Evolutionary conservation across 345 rosid species (phyloP).

Genomic region (Diplotaxis tenuifolia): DNA sequence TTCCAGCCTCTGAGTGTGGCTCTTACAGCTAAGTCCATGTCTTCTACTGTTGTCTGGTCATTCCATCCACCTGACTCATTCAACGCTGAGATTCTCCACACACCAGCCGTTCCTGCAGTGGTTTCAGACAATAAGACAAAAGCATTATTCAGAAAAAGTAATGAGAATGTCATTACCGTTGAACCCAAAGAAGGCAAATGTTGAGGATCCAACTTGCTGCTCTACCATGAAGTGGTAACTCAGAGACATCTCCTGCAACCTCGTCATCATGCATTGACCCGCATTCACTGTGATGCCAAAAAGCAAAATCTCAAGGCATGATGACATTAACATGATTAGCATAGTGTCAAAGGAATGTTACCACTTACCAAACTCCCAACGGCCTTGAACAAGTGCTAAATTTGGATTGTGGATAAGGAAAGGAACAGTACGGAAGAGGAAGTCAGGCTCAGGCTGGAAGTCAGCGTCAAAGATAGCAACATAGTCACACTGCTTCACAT

Average conservation of each 20-base stretch:
- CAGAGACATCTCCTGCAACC: slow-evolving; percentile 60
- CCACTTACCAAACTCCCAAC: slow-evolving; percentile 45
- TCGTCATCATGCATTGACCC: slow-evolving; percentile 53
- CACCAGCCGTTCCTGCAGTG: slow-evolving; percentile 50
- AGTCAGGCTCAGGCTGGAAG: slow-evolving; percentile 41
- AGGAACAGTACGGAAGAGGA: slow-evolving; percentile 39
- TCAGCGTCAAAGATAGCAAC: slow-evolving; percentile 42
- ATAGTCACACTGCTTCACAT: slow-evolving; percentile 41
- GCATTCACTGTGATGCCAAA: slow-evolving; percentile 44
- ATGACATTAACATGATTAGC: background rate
- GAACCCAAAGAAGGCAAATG: slow-evolving; percentile 58
- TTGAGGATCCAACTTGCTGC: slow-evolving; percentile 59
- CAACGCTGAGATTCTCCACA: slow-evolving; percentile 52
- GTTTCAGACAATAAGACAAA: slow-evolving; percentile 13
- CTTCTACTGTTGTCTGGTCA: slow-evolving; percentile 59
- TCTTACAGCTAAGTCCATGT: slow-evolving; percentile 61
- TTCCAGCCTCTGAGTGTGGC: slow-evolving; percentile 64
- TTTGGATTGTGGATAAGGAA: slow-evolving; percentile 38
- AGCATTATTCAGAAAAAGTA: background rate
- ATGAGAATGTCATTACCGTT: slow-evolving; percentile 35
- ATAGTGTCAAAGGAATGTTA: background rate
- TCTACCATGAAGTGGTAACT: slow-evolving; percentile 52
- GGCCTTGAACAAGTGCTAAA: slow-evolving; percentile 42
- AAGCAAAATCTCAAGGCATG: background rate
- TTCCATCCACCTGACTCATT: slow-evolving; percentile 62